Evolutionary conservation across 2,329 filamentous ascomycete species (phyloP), one percentile per base, ranked within the genome.

Genomic region (Fusarium musae): DNA sequence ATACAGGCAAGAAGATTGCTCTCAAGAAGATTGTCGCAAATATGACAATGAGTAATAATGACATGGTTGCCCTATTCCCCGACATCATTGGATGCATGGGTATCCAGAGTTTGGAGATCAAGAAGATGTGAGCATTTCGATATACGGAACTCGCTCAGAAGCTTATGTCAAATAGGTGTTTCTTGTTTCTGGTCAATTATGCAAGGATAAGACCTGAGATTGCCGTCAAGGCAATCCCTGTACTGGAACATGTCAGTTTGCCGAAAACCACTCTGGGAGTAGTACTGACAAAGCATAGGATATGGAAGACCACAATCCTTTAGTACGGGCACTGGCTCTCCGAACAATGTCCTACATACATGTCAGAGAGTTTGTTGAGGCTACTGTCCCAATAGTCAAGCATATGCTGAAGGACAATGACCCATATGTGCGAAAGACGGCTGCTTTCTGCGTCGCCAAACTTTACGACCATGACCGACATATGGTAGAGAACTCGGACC

Each of bases 31-130:
- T 99, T 77, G 96, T 99, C 78, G 96, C 96, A 82, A 99, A 99
- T 82, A 99, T 99, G 96, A 99, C 96, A 74, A 99, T 99, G 96
- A 98, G 96, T 89, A 99, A 99, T 85, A 99, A 98, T 80, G 96
- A 99, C 83, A 99, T 99, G 96, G 93, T 98, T 62, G 95, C 94
- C 43, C 87, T 99, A 59, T 99, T 99, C 78, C 95, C 96, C 23
- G 96, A 99, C 81, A 93, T 99, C 68, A 93, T 99, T 77, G 91
- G 88, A 72, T 98, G 96, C 87, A 99, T 99, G 96, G 91, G 93
- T 77, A 93, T 99, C 71, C 93, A 92, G 59, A 97, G 93, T 78
- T 85, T 99, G 82, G 96, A 99, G 84, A 98, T 99, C 84, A 99
- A 99, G 89, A 99, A 99, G 88, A 99, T 99, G 96, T 98, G 86